Percentiles rank a stretch among this genome's conserved stretches.
phyloP scores from a whole-genome alignment of 148 eudicot species.

The Rhododendron ferrugineum region DNA sequence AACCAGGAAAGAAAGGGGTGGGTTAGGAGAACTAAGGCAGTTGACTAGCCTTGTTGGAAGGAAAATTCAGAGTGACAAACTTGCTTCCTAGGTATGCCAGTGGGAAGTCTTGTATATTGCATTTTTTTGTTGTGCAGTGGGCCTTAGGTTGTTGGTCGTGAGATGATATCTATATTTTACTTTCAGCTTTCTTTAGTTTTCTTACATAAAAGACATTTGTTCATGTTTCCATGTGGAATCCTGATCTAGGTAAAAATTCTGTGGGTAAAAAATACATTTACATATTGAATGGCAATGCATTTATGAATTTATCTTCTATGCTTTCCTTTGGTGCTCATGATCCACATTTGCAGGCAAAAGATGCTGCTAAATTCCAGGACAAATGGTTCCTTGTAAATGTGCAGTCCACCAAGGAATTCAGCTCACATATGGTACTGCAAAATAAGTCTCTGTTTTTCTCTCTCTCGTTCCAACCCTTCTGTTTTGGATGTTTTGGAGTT shows the following conservation, averaged over 20 bases:
- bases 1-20: background rate
- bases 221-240: background rate
- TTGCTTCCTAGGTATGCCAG: background rate
- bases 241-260: background rate
- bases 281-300: background rate
- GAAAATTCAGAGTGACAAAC: background rate
- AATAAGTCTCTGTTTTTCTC: background rate
- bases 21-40: background rate
- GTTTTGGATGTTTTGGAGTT: background rate
- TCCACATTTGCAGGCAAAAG: conserved; percentile 62
- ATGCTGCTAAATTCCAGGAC: conserved; percentile 61
- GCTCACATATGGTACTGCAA: conserved; percentile 81
- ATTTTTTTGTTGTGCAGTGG: background rate
- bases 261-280: background rate
- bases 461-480: background rate
- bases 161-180: background rate
- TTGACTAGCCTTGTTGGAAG: background rate
- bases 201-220: background rate
- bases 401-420: conserved; percentile 88
- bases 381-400: conserved; percentile 88
- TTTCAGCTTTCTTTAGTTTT: background rate
- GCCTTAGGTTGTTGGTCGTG: conserved; percentile 5
- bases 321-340: background rate
- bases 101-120: background rate
- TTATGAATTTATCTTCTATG: background rate